phyloP scores from a whole-genome alignment of 2,329 filamentous ascomycete genomes.

The Colletotrichum sp. region DNA sequence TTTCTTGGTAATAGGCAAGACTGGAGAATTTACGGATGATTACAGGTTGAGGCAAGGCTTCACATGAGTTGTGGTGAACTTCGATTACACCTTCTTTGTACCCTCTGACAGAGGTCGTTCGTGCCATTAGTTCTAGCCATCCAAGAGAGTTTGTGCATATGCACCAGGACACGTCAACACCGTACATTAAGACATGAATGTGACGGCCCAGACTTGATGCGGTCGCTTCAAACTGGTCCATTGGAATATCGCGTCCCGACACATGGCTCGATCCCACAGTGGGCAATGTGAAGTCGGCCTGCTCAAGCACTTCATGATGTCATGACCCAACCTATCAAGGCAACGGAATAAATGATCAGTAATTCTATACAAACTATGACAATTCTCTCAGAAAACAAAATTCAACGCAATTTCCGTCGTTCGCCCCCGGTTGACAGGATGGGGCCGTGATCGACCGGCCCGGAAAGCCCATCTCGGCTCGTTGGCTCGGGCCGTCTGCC shows the following conservation, averaged over 20 bases:
- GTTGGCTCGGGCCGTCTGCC: conserved; percentile 3
- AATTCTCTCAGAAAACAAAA: not conserved
- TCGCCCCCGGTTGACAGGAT: not conserved
- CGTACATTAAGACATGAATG: not conserved
- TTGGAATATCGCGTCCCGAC: not conserved
- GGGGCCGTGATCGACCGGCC: not conserved
- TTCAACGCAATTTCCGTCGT: not conserved
- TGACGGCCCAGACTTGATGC: not conserved
- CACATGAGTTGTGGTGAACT: not conserved
- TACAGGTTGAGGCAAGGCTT: not conserved
- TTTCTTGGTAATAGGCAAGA: not conserved
- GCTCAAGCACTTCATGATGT: not conserved
- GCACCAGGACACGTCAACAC: not conserved
- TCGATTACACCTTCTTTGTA: not conserved
- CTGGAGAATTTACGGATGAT: not conserved
- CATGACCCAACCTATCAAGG: not conserved
- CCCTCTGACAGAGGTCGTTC: not conserved
- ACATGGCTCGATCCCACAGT: not conserved
- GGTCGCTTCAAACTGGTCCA: not conserved
- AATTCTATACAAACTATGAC: rapidly evolving
- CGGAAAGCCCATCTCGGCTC: not conserved
- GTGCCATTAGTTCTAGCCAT: not conserved
- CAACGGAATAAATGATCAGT: not conserved
- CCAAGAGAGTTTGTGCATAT: not conserved
- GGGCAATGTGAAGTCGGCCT: not conserved